These are phyloP conservation scores for Agrocybe praecox DNA, from an alignment of 768 basidiomycete species.

Conservation along the genomic window DNA sequence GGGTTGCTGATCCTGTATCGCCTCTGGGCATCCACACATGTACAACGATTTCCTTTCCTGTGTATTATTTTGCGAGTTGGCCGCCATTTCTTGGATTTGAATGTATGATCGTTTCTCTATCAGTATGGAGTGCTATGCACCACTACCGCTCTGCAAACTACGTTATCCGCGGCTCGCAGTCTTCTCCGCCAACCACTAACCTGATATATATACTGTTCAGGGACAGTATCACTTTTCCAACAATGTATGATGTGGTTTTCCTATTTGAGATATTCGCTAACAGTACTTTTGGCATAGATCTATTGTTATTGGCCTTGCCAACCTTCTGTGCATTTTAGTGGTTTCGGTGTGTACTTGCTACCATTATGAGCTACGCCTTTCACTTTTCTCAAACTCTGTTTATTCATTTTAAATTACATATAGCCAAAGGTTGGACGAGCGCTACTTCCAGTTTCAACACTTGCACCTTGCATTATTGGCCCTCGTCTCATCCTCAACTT, in stretches of 20 bases:
- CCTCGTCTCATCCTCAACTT: neutral
- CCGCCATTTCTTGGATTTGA: neutral
- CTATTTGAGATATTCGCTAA: neutral
- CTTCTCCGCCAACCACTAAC: neutral
- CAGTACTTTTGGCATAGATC: neutral
- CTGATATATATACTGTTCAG: neutral
- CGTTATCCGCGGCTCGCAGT: neutral
- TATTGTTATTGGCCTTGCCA: neutral
- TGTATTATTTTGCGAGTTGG: neutral
- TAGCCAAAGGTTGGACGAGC: neutral
- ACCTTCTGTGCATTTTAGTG: neutral
- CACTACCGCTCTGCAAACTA: neutral
- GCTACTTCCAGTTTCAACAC: neutral
- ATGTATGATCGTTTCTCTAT: neutral
- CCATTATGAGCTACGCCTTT: neutral
- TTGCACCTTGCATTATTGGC: neutral
- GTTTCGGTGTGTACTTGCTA: neutral
- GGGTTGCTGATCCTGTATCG: neutral
- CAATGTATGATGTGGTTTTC: neutral
- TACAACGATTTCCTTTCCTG: neutral
- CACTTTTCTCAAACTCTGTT: neutral
- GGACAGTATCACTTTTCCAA: neutral
- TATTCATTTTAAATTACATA: neutral
- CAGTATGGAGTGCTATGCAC: neutral
- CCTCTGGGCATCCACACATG: neutral